These are phyloP conservation scores for Leccinum subgranulosum DNA, from an alignment of 768 basidiomycete genomes.

Conservation along the genomic window DNA sequence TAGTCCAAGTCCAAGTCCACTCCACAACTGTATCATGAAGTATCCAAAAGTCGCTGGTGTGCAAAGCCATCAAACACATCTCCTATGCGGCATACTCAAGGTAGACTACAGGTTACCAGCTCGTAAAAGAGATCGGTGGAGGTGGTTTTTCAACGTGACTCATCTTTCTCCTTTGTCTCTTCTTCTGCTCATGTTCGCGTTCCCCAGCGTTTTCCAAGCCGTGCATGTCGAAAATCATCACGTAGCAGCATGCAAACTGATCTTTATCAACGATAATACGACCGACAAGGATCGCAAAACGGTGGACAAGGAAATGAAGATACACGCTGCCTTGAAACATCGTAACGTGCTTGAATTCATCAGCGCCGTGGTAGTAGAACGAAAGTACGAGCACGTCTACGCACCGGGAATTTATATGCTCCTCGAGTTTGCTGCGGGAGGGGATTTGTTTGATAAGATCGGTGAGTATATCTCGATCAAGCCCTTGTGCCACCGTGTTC, in stretches of 20 bases:
- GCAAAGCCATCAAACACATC: background rate
- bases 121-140: constrained; percentile 77
- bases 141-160: constrained; percentile 81
- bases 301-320: constrained; percentile 88
- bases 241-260: constrained; percentile 86
- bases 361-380: constrained; percentile 72
- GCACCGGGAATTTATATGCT: constrained; percentile 89
- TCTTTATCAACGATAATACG: constrained; percentile 59
- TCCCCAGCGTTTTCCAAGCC: constrained; percentile 75
- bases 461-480: constrained; percentile 47
- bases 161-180: background rate
- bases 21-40: constrained; percentile 21
- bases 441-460: constrained; percentile 98
- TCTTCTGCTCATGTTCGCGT: background rate
- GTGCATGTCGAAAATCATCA: constrained; percentile 61
- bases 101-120: constrained; percentile 52
- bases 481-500: background rate
- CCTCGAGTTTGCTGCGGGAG: constrained; percentile 88
- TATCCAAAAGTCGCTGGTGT: constrained; percentile 32
- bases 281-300: constrained; percentile 71
- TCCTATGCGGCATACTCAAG: background rate
- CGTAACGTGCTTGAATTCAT: constrained; percentile 80
- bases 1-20: background rate
- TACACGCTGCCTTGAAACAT: constrained; percentile 81
- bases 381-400: constrained; percentile 52